Base-by-base conservation (phyloP, 2,329 filamentous ascomycete genomes). In the Botrytis sinoallii region DNA sequence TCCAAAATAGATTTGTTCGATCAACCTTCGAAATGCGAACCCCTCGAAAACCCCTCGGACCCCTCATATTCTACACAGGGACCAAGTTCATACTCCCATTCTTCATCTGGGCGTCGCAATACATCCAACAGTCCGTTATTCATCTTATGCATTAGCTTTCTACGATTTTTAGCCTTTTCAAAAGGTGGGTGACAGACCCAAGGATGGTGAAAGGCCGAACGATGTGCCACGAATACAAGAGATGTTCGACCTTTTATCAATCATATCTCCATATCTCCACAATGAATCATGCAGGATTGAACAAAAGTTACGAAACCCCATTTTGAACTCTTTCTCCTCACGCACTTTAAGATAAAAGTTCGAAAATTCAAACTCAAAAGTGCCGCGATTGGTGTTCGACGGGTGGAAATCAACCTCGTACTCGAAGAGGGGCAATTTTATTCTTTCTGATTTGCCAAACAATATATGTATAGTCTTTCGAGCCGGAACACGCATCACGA, bases 401-500 rank as follows among this genome's bases (percentile, higher is more conserved):
- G 63, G 61, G 55, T 67, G 32, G 7, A 29, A 18, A 40, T 40
- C 68, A 71, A 71, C 69, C n/a, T 40, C 59, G 35, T 65, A 66
- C 44, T 65, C 55, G 32, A 72, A 67, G 70, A 72, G 70, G 70
- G 70, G 70, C 63, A 32, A 57, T 61, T 69, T 64, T 20, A 61
- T 46, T 20, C 10, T 35, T 65, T 60, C 20, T 71, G 68, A 64
- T 72, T 68, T 60, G 61, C 71, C 59, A 61, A 38, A 29, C n/a
- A 18, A 35, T 61, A 55, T 32, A 32, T 32, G 32, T 32, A 32
- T 42, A 22, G 74, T 77, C 1, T 48, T 74, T 79, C 73, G 75
- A 77, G 75, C 74, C 73, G 44, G 60, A 40, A 44, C 69, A 20
- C 52, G 65, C 52, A 71, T 70, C 70, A 75, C 76, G 75, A 78